Evolutionary conservation across 345 rosid genomes (phyloP), one percentile per base, ranked within the genome.

Genomic region (Citrus maxima): DNA sequence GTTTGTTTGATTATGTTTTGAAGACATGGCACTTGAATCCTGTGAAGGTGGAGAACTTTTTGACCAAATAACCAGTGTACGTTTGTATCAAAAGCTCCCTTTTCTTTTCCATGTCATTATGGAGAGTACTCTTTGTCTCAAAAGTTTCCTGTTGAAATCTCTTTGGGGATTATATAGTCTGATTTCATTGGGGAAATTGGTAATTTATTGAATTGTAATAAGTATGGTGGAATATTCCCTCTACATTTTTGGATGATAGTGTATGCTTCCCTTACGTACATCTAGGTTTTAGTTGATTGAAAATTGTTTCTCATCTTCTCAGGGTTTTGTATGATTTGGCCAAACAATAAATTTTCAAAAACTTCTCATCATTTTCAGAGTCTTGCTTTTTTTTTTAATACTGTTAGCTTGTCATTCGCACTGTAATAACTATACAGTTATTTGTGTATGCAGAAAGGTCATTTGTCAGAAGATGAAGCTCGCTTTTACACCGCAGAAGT

Each of bases 11-110:
- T 84, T 75, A 10, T 72, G 35, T 82, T 84, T 42, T 85, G 81
- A 80, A 96, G 99, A 93, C 72, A 94, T 96, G 99, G 99, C 98
- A 38, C 98, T 94, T 70, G 99, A 96, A 84, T 94, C 99, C 68
- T 94, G 99, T 34, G 97, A 96, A 86, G 99, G 97, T 32, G 99
- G 99, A 69, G 99, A 94, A 79, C 97, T 93, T 85, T 96, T 96
- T 73, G 98, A 96, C 86, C 99, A 96, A 87, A 93, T 96, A 84
- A 94, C 97, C 55, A 86, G 98, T 85, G 99, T 94, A 90, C 89
- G 95, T 81, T 81, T 51, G 72, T 80, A 21, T n/a, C 12, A 18
- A 37, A 79, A 79, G 12, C 68, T 46, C 27, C 32, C 56, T 30
- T 49, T 40, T 54, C 54, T 71, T 78, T n/a, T 64, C 62, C 55